phyloP scores from a whole-genome alignment of 2,329 filamentous ascomycete species.

The Talaromyces sp. region DNA sequence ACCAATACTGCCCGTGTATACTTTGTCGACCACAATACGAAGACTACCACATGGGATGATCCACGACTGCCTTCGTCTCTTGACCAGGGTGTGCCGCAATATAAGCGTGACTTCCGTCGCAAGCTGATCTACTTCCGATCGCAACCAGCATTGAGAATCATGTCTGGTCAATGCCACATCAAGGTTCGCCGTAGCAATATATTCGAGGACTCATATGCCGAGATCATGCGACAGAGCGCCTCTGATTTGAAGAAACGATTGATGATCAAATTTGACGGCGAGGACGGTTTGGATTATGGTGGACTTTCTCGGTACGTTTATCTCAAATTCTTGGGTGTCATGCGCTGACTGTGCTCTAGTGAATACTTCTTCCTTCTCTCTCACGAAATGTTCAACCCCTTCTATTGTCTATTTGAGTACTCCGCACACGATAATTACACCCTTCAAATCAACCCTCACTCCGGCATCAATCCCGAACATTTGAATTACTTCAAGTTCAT shows the following conservation, averaged over 20 bases:
- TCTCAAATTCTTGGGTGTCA: not conserved
- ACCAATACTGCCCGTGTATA: conserved; percentile 98
- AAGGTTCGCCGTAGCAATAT: conserved; percentile 96
- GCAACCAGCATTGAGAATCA: conserved; percentile 90
- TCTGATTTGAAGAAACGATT: conserved; percentile 95
- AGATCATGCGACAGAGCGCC: conserved; percentile 94
- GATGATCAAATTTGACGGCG: conserved; percentile 99
- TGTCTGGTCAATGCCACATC: conserved; percentile 95
- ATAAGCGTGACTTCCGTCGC: conserved; percentile 96
- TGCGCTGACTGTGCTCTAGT: conserved; percentile 44
- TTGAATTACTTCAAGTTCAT: conserved; percentile 99
- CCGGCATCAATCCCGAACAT: conserved; percentile 98
- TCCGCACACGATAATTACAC: conserved; percentile 99
- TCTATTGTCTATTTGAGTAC: conserved; percentile 99
- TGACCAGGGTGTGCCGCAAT: conserved; percentile 97
- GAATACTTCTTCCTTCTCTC: conserved; percentile 99
- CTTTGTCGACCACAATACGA: conserved; percentile 99
- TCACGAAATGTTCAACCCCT: conserved; percentile 99
- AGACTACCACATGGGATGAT: conserved; percentile 99
- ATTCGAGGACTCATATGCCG: conserved; percentile 97
- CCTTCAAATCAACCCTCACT: conserved; percentile 98
- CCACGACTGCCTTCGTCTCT: conserved; percentile 90
- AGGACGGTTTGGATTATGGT: conserved; percentile 96
- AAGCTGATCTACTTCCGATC: conserved; percentile 99
- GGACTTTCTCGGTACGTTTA: conserved; percentile 71